phyloP scores from a whole-genome alignment of 2,329 filamentous ascomycete species.

The Raffaelea deltoideospora region DNA sequence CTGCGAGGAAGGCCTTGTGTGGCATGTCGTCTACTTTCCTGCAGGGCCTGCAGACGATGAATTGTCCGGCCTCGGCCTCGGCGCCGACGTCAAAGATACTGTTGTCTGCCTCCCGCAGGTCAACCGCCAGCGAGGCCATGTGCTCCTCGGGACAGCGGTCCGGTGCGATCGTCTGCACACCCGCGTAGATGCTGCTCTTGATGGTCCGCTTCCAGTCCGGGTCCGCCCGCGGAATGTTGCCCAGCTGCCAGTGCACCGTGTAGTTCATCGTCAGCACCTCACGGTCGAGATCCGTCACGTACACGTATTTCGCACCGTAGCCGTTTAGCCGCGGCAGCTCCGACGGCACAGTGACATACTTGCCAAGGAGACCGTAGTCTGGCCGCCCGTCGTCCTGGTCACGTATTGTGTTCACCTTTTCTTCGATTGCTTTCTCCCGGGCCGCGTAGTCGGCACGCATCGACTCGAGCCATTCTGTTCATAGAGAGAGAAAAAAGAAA shows the following conservation, averaged over 20 bases:
- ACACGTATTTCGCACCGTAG: background rate
- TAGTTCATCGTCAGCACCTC: constrained; percentile 4
- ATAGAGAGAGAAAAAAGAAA: background rate
- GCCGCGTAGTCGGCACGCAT: background rate
- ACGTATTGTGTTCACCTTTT: background rate
- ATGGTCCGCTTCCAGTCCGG: background rate
- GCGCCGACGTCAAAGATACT: background rate
- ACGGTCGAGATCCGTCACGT: constrained; percentile 2
- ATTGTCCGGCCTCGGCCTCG: too few relatives aligned
- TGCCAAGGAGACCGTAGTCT: background rate
- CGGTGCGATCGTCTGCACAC: background rate
- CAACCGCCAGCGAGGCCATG: constrained; percentile 2
- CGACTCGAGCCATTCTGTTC: constrained; percentile 1
- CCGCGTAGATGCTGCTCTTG: background rate
- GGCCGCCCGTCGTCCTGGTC: background rate
- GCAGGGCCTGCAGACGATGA: background rate
- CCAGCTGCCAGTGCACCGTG: constrained; percentile 2
- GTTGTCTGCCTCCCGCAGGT: background rate
- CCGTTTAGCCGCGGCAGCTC: background rate
- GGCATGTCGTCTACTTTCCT: background rate
- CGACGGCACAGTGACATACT: background rate
- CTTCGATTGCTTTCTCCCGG: background rate
- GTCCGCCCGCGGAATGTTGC: constrained; percentile 1
- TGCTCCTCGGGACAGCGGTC: background rate
- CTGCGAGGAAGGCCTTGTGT: background rate